Conservation (phyloP, 1,284 basidiomycete species). For the Trichosporon sp. region DNA sequence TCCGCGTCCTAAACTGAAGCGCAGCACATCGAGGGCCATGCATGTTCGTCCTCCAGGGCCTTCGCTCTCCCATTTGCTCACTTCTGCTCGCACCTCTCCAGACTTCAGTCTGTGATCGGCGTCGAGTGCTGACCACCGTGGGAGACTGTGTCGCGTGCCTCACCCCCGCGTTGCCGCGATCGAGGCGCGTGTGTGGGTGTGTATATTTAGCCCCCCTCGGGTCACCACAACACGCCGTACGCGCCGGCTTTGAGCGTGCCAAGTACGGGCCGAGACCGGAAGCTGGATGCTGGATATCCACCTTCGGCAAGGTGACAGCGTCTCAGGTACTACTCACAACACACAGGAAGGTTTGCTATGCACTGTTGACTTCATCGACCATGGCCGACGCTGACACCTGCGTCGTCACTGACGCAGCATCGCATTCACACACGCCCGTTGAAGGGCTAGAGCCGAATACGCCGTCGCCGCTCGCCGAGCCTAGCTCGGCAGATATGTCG, state of each 20-base stretch:
- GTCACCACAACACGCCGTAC: not conserved
- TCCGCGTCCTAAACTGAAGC: too few relatives aligned
- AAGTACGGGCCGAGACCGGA: not conserved
- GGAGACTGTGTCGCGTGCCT: not conserved
- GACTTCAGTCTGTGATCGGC: not conserved
- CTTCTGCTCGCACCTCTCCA: not conserved
- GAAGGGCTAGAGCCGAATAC: not conserved
- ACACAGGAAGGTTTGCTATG: too few relatives aligned
- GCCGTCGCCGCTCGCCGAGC: not conserved
- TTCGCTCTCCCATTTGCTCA: not conserved
- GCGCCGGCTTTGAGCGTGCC: not conserved
- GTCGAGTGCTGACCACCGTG: not conserved
- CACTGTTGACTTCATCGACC: not conserved
- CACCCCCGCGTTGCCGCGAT: not conserved
- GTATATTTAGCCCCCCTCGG: not conserved
- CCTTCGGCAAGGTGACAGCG: not conserved
- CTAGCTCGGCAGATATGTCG: not conserved
- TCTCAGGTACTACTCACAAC: not conserved
- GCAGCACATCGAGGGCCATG: too few relatives aligned
- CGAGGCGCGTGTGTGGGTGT: not conserved
- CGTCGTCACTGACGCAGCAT: not conserved
- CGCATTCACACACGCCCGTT: not conserved
- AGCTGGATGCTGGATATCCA: not conserved
- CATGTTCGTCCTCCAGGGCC: too few relatives aligned
- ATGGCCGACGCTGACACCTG: not conserved